These are phyloP conservation scores for Debaryomyces robertsiae DNA, from an alignment of 1,139 yeast species.

Conservation along the genomic window DNA sequence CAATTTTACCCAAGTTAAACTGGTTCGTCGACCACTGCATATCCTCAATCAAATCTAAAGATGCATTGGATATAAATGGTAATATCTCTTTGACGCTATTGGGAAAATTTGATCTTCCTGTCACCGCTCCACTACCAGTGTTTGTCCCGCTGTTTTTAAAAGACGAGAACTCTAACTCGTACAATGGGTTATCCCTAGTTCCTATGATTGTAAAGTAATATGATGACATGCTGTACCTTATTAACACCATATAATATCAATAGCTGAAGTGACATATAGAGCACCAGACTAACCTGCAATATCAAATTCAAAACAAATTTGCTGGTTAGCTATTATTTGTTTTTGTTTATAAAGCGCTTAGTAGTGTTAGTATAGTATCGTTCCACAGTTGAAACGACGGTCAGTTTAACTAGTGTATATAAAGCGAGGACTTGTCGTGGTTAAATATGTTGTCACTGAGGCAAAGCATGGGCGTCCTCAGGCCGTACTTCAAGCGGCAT, in stretches of 20 bases:
- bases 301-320: not conserved
- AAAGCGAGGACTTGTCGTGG: not conserved
- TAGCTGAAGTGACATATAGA: not conserved
- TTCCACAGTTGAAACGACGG: slow-evolving; percentile 4
- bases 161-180: slow-evolving; percentile 85
- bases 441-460: slow-evolving; percentile 8
- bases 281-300: slow-evolving; percentile 5
- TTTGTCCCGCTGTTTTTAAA: slow-evolving; percentile 38
- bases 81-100: slow-evolving; percentile 74
- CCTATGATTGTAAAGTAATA: slow-evolving; percentile 90
- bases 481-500: slow-evolving; percentile 3
- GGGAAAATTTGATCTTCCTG: slow-evolving; percentile 70
- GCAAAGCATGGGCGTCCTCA: slow-evolving; percentile 8
- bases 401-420: not conserved
- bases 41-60: slow-evolving; percentile 88
- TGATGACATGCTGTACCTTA: slow-evolving; percentile 43
- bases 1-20: slow-evolving; percentile 74
- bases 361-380: no score
- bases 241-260: not conserved
- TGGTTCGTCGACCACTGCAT: slow-evolving; percentile 75
- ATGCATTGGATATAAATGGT: slow-evolving; percentile 86
- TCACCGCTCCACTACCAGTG: slow-evolving; percentile 32
- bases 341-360: slow-evolving; percentile 6
- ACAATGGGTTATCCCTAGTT: slow-evolving; percentile 80
- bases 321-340: slow-evolving; percentile 4